Base-by-base conservation (phyloP, 352 stramenopile genomes). In the Globisporangium okanoganense region DNA sequence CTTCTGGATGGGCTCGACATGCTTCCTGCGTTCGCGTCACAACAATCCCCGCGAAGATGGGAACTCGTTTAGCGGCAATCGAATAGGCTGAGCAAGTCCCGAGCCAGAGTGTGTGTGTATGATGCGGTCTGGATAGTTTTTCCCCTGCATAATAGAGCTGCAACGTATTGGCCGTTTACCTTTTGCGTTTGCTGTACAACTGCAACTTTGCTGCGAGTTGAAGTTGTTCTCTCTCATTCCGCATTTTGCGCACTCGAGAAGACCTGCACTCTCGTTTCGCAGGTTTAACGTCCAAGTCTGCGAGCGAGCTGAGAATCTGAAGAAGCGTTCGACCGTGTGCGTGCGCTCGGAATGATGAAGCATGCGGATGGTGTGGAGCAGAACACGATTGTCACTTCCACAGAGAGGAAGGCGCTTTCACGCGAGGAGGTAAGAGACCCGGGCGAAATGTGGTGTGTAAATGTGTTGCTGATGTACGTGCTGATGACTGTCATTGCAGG, bases 1-100 rank as follows among this genome's bases (percentile, higher is more conserved):
- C 14, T 88, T 89, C 55, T 91, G 81, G 79, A 81, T 74, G 48
- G 75, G 74, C 6, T 64, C 67, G 44, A 88, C 79, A n/a, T 91
- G 81, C 63, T 91, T 88, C 64, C 60, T 91, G n/a, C 77, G 81
- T 18, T 71, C 73, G 27, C 65, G 48, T 29, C 72, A 60, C 51
- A 82, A 71, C 22, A 60, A 68, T 2, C 75, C 79, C 13, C 73
- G 79, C 1, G 50, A 65, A 8, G 76, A 88, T 14, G 64, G 48
- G 51, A 76, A 87, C 56, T 83, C 81, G 14, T 89, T 91, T 60
- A 87, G 77, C 36, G 81, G 71, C 51, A 72, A 76, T 40, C 75
- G 75, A 35, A 61, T 84, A 36, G 53, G 24, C 29, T 75, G n/a
- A 18, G 48, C 48, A 38, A 16, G 48, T 24, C 18, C 9, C 7